Evolutionary conservation across 495 filamentous ascomycete species (phyloP).

Genomic region (Oleoguttula mirabilis): DNA sequence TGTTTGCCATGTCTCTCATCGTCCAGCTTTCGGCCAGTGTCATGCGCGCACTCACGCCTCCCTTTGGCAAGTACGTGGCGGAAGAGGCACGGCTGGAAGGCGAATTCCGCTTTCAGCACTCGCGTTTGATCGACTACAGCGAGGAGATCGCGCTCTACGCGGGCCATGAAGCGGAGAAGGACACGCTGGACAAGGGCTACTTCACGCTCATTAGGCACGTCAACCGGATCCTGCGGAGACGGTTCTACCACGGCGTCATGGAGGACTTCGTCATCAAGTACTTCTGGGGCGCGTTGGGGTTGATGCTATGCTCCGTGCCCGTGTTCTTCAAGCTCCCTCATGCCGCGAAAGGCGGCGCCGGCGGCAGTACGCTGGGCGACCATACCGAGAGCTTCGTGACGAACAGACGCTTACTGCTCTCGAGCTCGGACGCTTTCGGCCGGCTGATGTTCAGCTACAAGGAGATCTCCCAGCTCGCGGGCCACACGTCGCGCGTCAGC

Average conservation of each 20-base stretch:
- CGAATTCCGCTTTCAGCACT: constrained; percentile 93
- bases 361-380: constrained; percentile 60
- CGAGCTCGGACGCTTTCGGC: constrained; percentile 89
- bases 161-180: constrained; percentile 93
- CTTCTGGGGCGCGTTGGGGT: constrained; percentile 90
- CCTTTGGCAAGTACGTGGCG: constrained; percentile 95
- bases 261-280: constrained; percentile 99
- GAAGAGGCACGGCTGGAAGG: constrained; percentile 91
- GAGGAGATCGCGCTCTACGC: constrained; percentile 90
- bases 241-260: constrained; percentile 95
- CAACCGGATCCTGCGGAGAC: constrained; percentile 78
- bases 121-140: constrained; percentile 82
- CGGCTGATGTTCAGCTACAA: constrained; percentile 98
- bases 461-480: constrained; percentile 87
- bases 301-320: constrained; percentile 88
- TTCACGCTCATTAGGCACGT: constrained; percentile 98
- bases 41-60: constrained; percentile 92
- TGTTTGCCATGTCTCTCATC: constrained; percentile 85
- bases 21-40: constrained; percentile 86
- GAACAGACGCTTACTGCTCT: constrained; percentile 79
- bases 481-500: constrained; percentile 86
- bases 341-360: constrained; percentile 40
- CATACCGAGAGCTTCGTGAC: constrained; percentile 93
- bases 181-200: constrained; percentile 93
- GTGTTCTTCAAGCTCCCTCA: constrained; percentile 84